phyloP scores from a whole-genome alignment of 2,329 filamentous ascomycete species.

The Epichloe coenophiala region DNA sequence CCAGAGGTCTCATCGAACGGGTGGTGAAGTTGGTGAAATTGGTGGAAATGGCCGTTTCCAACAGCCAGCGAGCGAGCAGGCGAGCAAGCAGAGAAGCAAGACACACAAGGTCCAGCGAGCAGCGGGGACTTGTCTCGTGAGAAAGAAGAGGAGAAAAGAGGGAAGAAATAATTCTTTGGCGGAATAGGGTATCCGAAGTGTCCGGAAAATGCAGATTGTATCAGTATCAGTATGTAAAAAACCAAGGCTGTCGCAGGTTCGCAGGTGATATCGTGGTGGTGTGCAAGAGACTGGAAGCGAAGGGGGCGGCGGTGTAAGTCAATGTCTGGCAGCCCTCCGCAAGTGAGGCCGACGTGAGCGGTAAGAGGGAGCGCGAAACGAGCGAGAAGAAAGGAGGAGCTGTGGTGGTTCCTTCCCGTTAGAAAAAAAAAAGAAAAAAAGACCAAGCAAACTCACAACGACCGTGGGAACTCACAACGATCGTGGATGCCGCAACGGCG shows the following conservation, averaged over 20 bases:
- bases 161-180: not conserved
- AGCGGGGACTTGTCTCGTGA: not conserved
- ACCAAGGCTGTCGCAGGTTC: not conserved
- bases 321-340: conserved; percentile 2
- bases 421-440: too few relatives aligned
- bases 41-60: not conserved
- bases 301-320: conserved; percentile 5
- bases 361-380: not conserved
- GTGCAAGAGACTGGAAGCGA: not conserved
- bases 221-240: not conserved
- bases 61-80: not conserved
- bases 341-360: not conserved
- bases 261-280: not conserved
- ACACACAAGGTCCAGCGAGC: not conserved
- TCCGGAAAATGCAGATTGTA: not conserved
- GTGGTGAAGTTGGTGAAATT: not conserved
- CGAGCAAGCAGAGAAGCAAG: not conserved
- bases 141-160: not conserved
- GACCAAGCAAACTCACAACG: not conserved
- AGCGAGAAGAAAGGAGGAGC: not conserved
- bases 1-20: not conserved
- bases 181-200: not conserved
- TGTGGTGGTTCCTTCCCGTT: conserved; percentile 1
- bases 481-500: not conserved
- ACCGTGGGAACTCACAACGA: conserved; percentile 2